Evolutionary conservation across 805 yeast genomes (phyloP).

Genomic region (Hanseniaspora pseudoguilliermondii): DNA sequence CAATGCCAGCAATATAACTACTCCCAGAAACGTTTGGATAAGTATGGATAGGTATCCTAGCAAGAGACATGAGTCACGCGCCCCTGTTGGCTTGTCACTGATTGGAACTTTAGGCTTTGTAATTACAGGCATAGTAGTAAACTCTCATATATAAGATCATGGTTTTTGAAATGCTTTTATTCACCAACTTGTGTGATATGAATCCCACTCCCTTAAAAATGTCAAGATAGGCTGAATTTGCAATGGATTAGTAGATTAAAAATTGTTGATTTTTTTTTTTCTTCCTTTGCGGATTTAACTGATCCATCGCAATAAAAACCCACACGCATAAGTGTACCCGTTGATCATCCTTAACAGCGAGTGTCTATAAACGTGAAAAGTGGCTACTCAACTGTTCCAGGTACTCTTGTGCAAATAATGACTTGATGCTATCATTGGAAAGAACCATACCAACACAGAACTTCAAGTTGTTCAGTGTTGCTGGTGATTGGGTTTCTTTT

Average conservation of each 20-base stretch:
- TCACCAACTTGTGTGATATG: neutral
- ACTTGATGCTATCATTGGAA: constrained; percentile 18
- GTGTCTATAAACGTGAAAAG: constrained; percentile 20
- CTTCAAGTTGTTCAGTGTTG: constrained; percentile 22
- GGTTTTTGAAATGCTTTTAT: neutral
- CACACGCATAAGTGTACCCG: no score
- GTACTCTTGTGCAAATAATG: neutral
- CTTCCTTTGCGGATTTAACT: neutral
- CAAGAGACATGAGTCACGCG: constrained; percentile 37
- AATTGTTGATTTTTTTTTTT: constrained; percentile 1
- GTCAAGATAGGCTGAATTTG: no score
- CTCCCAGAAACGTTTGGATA: constrained; percentile 66
- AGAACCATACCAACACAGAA: constrained; percentile 24
- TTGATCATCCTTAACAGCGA: constrained; percentile 14
- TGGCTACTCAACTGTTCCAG: constrained; percentile 13
- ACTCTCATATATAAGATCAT: neutral
- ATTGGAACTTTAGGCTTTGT: constrained; percentile 5
- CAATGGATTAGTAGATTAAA: neutral
- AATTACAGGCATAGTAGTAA: constrained; percentile 13
- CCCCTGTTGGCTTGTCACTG: neutral
- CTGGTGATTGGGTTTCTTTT: neutral
- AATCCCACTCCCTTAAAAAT: neutral
- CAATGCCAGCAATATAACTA: constrained; percentile 59
- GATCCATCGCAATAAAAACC: no score
- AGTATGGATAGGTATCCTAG: constrained; percentile 77